A percentile compares a stretch with the other conserved stretches of the same genome.
phyloP scores from a whole-genome alignment of 139 green algal genomes.

The Chlorella sp. region DNA sequence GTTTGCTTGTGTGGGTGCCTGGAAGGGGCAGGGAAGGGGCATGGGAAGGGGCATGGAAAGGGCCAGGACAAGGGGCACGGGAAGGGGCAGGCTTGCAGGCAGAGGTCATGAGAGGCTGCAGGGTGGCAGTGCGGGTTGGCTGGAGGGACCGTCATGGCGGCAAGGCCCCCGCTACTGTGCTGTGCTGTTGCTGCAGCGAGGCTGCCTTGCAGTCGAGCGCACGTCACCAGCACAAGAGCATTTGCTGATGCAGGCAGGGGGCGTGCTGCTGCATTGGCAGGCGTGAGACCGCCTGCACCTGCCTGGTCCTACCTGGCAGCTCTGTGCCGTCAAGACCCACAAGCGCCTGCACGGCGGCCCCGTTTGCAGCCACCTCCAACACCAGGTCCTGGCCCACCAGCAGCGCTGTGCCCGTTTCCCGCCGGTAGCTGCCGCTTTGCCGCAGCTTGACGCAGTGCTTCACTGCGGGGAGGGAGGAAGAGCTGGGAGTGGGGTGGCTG shows the following conservation, averaged over 20 bases:
- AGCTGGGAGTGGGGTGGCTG: not conserved
- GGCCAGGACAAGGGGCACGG: not conserved
- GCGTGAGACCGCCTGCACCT: not conserved
- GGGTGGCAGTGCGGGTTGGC: not conserved
- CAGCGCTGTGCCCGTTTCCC: conserved; percentile 48
- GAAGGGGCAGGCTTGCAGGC: no score
- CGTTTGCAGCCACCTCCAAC: conserved; percentile 49
- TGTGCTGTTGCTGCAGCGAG: not conserved
- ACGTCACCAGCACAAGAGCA: not conserved
- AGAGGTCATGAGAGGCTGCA: not conserved
- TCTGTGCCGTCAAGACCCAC: not conserved
- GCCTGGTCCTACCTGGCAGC: not conserved
- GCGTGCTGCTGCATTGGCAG: not conserved
- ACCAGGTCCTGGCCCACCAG: conserved; percentile 59
- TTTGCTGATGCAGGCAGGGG: no score
- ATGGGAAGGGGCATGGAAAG: no score
- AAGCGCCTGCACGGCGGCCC: conserved; percentile 9
- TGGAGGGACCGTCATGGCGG: no score
- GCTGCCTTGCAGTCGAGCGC: no score
- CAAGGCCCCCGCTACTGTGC: not conserved
- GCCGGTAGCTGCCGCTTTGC: conserved; percentile 52
- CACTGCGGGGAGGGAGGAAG: conserved; percentile 41
- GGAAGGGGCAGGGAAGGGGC: not conserved
- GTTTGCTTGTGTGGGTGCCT: not conserved
- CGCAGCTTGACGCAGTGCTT: conserved; percentile 81